phyloP scores from a whole-genome alignment of 2,329 filamentous ascomycete genomes.

The Colletotrichum incanum region DNA sequence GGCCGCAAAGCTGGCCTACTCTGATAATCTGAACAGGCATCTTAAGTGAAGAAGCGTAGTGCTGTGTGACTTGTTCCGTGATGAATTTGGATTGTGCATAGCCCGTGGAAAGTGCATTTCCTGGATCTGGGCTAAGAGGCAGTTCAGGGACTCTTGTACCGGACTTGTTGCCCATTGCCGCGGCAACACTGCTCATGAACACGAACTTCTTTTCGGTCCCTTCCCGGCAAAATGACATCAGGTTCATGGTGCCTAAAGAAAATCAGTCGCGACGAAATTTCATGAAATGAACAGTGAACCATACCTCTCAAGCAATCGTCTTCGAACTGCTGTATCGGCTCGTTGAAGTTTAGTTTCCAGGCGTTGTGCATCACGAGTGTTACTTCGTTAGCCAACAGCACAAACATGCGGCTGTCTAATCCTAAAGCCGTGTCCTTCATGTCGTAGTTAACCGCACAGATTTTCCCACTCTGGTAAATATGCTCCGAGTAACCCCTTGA shows the following conservation, averaged over 20 bases:
- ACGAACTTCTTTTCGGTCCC: slow-evolving; percentile 2
- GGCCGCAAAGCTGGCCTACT: slow-evolving; percentile 33
- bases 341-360: slow-evolving; percentile 38
- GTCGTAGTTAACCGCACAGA: slow-evolving; percentile 17
- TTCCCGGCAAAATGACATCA: slow-evolving; percentile 17
- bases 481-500: slow-evolving; percentile 9
- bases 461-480: slow-evolving; percentile 18
- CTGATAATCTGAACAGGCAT: slow-evolving; percentile 7
- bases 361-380: slow-evolving; percentile 32
- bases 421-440: slow-evolving; percentile 14
- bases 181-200: slow-evolving; percentile 39
- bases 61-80: slow-evolving; percentile 21
- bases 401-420: background rate
- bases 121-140: slow-evolving; percentile 8
- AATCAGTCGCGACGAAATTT: background rate
- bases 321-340: slow-evolving; percentile 31
- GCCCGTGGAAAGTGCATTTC: slow-evolving; percentile 7
- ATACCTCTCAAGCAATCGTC: slow-evolving; percentile 24
- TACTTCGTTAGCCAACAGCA: background rate
- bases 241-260: slow-evolving; percentile 7
- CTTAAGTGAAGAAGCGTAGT: background rate
- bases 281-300: accelerated
- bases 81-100: slow-evolving; percentile 38
- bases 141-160: slow-evolving; percentile 3
- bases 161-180: slow-evolving; percentile 19